Conservation (phyloP, 257 asterid genomes). For the Przewalskia tangutica region DNA sequence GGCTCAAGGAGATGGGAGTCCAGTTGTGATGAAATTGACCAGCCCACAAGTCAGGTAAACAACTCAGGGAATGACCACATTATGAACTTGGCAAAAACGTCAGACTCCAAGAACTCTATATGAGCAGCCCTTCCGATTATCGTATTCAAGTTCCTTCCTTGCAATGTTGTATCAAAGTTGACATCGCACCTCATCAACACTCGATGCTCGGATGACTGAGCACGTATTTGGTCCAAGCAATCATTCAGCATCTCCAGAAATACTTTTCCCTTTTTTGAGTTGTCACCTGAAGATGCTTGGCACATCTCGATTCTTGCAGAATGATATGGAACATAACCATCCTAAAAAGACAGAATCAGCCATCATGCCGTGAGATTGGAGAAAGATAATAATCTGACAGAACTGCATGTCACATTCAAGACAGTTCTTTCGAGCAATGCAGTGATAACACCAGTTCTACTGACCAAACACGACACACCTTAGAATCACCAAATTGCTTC, state of each 20-base stretch:
- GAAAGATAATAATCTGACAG: not conserved
- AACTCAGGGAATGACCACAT: constrained; percentile 94
- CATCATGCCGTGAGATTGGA: not conserved
- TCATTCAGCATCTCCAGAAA: constrained; percentile 86
- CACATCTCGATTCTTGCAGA: constrained; percentile 96
- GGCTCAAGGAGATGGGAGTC: not conserved
- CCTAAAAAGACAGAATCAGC: constrained; percentile 39
- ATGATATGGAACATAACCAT: constrained; percentile 95
- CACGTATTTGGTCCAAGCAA: constrained; percentile 86
- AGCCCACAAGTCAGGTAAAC: constrained; percentile 34
- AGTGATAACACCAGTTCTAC: not conserved
- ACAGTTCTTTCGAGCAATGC: not conserved
- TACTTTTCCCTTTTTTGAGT: constrained; percentile 70
- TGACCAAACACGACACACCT: not conserved
- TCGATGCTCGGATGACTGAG: constrained; percentile 67
- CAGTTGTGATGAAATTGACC: not conserved
- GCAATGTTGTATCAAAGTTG: constrained; percentile 64
- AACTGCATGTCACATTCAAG: not conserved
- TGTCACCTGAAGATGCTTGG: constrained; percentile 87
- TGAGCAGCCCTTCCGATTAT: constrained; percentile 95
- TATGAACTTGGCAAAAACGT: constrained; percentile 70
- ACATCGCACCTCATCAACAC: constrained; percentile 91
- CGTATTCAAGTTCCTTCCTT: constrained; percentile 81
- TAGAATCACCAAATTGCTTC: not conserved
- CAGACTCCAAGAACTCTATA: constrained; percentile 87